Evolutionary conservation across 2,329 filamentous ascomycete genomes (phyloP).

Genomic region (Xylariaceae sp.): DNA sequence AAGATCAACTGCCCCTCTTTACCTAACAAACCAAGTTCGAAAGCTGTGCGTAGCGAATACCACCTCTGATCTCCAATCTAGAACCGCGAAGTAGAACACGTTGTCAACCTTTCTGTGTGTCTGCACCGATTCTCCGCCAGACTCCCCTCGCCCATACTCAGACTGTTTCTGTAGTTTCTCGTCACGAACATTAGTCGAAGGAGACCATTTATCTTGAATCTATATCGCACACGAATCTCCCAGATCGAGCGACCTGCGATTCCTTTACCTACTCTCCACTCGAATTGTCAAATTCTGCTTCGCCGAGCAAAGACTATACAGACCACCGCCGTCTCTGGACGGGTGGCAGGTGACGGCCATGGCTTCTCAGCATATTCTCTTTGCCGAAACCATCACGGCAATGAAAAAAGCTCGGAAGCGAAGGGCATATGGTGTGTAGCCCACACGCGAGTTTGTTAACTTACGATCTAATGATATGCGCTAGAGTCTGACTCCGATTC

Average conservation of each 20-base stretch:
- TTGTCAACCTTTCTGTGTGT: neutral
- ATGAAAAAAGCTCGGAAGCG: slow-evolving; percentile 73
- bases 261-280: neutral
- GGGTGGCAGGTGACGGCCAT: slow-evolving; percentile 16
- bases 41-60: neutral
- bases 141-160: neutral
- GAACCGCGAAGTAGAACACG: neutral
- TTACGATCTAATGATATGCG: slow-evolving; percentile 32
- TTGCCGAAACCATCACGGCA: slow-evolving; percentile 69
- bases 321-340: slow-evolving; percentile 1
- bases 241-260: neutral
- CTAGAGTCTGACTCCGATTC: slow-evolving; percentile 81
- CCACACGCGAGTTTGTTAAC: slow-evolving; percentile 14
- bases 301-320: neutral
- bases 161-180: neutral
- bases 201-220: neutral
- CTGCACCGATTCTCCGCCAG: slow-evolving; percentile 7
- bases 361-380: slow-evolving; percentile 64
- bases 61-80: neutral
- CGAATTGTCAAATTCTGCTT: neutral
- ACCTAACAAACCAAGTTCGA: neutral
- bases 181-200: neutral
- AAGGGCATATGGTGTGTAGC: slow-evolving; percentile 63
- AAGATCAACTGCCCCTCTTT: neutral
- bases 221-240: neutral